Base-by-base conservation (phyloP, 2,329 filamentous ascomycete species). In the Pseudogymnoascus sp. region DNA sequence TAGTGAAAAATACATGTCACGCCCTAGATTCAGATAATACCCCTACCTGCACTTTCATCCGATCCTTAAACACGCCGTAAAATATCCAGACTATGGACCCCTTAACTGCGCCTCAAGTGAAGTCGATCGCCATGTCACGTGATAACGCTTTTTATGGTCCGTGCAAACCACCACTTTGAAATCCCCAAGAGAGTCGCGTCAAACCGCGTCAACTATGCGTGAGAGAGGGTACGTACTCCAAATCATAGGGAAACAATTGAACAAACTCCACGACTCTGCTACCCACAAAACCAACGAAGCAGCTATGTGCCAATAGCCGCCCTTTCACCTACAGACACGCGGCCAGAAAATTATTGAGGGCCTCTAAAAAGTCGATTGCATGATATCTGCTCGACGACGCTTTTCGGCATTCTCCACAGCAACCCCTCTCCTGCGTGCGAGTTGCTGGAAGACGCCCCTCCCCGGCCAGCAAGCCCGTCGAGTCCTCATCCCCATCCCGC, bases 371-470 rank as follows among this genome's bases (percentile, higher is more conserved):
- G 29, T 63, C 66, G 63, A 68, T 69, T 72, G 70, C 67, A 73
- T 73, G 71, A 68, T 65, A 67, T 61, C 67, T 68, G 68, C 70
- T 61, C 59, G 64, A 45, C 60, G 60, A 40, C 62, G 45, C 52
- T 65, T 66, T 65, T 65, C 66, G 65, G 70, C 65, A 60, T 64
- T 67, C 63, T 67, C 65, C 66, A 59, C 67, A 65, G 65, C 69
- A 59, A 63, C 59, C 60, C 62, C 65, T 67, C 62, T 65, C 66
- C 58, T 68, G 64, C 66, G 67, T 65, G 65, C 65, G 65, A 67
- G 65, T 66, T 64, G 65, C 65, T 67, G 69, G 68, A 71, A 67
- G 67, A 65, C 62, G 33, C 62, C 39, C 58, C 52, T 61, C 61
- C 48, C 55, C 48, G 31, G 40, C 37, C 40, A 27, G 37, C 31